A percentile compares a stretch with the other conserved stretches of the same genome.
phyloP scores from a whole-genome alignment of 345 rosid genomes.

The Aquilaria sinensis region DNA sequence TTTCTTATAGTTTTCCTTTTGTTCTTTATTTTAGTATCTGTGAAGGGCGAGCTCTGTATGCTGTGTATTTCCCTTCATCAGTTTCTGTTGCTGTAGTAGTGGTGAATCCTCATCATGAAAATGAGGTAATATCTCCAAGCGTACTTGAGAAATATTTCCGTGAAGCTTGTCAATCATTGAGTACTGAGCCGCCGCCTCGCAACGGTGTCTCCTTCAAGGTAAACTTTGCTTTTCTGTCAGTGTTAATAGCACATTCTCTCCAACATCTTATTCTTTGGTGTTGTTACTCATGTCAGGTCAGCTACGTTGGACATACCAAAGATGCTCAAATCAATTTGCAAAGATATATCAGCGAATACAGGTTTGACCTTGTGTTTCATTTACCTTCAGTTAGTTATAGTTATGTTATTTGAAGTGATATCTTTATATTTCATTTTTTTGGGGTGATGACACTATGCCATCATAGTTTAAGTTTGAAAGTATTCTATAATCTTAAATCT shows the following conservation, averaged over 20 bases:
- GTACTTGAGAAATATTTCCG: conserved; percentile 78
- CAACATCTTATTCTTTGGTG: conserved; percentile 6
- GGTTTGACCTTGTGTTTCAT: conserved; percentile 31
- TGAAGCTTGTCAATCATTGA: conserved; percentile 77
- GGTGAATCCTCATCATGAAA: conserved; percentile 60
- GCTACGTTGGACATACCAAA: conserved; percentile 59
- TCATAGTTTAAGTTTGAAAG: too few species aligned
- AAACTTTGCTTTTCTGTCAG: conserved; percentile 13
- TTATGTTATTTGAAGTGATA: background rate
- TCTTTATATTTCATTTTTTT: background rate
- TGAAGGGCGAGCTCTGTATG: conserved; percentile 69
- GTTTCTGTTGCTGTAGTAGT: conserved; percentile 52
- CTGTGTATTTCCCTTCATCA: conserved; percentile 52
- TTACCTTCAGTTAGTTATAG: background rate
- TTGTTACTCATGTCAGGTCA: conserved; percentile 48
- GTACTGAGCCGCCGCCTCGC: conserved; percentile 38
- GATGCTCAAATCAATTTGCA: conserved; percentile 75
- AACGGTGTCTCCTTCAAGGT: conserved; percentile 57
- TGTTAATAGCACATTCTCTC: conserved; percentile 14
- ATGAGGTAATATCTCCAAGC: conserved; percentile 50
- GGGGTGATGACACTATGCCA: background rate
- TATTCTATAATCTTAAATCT: too few species aligned
- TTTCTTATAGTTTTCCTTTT: conserved; percentile 3
- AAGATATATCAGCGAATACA: conserved; percentile 68
- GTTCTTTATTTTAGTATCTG: conserved; percentile 47